phyloP scores from a whole-genome alignment of 2,329 filamentous ascomycete genomes.

The Colletotrichum sidae region DNA sequence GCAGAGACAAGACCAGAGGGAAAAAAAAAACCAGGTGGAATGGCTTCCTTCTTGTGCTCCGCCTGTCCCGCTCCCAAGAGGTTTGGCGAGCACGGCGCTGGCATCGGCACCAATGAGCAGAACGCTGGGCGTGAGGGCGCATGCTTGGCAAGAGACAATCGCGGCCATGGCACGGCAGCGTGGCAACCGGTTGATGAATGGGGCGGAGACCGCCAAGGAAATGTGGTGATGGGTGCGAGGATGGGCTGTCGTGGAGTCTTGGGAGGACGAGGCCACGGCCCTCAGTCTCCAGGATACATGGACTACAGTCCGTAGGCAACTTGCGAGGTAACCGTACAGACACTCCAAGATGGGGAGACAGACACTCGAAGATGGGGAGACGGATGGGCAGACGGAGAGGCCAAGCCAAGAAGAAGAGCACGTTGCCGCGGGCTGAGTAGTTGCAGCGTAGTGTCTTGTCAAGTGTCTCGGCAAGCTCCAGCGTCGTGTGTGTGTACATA shows the following conservation, averaged over 20 bases:
- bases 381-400: background rate
- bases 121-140: conserved; percentile 25
- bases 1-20: background rate
- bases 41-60: conserved; percentile 36
- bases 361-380: background rate
- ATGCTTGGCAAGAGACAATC: conserved; percentile 37
- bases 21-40: conserved; percentile 28
- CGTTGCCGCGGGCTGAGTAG: background rate
- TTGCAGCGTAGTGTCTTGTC: too few species aligned
- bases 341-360: too few species aligned
- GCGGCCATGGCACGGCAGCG: conserved; percentile 36
- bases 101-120: conserved; percentile 33
- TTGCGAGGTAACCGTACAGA: too few species aligned
- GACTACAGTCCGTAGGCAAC: too few species aligned
- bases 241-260: conserved; percentile 6
- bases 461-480: background rate
- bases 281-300: too few species aligned
- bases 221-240: conserved; percentile 18
- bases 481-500: too few species aligned
- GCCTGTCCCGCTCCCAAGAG: conserved; percentile 33
- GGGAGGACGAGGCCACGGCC: background rate
- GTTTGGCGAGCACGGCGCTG: conserved; percentile 27
- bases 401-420: background rate
- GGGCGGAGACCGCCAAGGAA: conserved; percentile 35
- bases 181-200: conserved; percentile 33